Conservation (phyloP, 371 early-diverging fungal genomes). For the Circinella minor region DNA sequence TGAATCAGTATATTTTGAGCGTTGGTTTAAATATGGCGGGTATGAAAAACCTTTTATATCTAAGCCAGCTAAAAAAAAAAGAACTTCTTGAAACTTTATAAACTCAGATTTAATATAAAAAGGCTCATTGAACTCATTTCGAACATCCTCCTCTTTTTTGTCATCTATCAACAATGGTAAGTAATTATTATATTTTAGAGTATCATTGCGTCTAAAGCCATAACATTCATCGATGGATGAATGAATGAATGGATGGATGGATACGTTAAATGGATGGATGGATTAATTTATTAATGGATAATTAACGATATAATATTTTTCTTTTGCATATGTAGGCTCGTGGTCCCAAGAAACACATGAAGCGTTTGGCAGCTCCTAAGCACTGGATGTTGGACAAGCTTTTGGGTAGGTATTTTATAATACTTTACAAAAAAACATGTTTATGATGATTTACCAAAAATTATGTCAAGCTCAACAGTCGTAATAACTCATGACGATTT, state of each 20-base stretch:
- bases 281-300: neutral
- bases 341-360: constrained; percentile 99
- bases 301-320: constrained; percentile 10
- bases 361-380: constrained; percentile 99
- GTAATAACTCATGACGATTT: constrained; percentile 29
- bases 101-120: neutral
- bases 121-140: neutral
- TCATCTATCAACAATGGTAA: constrained; percentile 25
- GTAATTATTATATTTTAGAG: neutral
- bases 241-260: constrained; percentile 6
- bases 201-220: no score
- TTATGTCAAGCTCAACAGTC: constrained; percentile 35
- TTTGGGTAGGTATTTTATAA: constrained; percentile 38
- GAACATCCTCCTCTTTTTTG: constrained; percentile 23
- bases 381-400: constrained; percentile 99
- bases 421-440: neutral
- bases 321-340: constrained; percentile 73
- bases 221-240: neutral
- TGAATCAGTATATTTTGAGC: no score
- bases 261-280: constrained; percentile 22
- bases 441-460: constrained; percentile 23
- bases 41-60: neutral
- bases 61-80: neutral
- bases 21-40: no score
- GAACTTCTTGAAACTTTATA: neutral